These are phyloP conservation scores for Diaporthe destruens DNA, from an alignment of 2,329 filamentous ascomycete species.

Conservation along the genomic window DNA sequence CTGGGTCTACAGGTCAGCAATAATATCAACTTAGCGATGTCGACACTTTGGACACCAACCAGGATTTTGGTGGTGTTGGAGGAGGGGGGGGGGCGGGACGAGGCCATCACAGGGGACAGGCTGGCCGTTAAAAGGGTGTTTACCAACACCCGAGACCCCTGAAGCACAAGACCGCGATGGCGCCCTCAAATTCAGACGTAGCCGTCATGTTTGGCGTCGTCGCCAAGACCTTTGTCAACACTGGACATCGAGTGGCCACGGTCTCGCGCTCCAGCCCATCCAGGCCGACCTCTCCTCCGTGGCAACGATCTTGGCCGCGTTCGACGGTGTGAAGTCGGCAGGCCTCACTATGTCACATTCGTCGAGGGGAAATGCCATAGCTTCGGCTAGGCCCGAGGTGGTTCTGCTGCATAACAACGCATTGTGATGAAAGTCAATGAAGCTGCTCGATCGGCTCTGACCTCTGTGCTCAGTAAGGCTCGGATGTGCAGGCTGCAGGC, in stretches of 20 bases:
- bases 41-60: too few species aligned
- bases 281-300: slow-evolving; percentile 40
- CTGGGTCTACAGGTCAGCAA: too few species aligned
- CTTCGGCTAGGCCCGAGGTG: slow-evolving; percentile 6
- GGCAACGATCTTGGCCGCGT: slow-evolving; percentile 12
- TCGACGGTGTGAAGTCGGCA: slow-evolving; percentile 19
- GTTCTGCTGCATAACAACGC: not conserved
- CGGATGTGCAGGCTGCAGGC: not conserved
- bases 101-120: too few species aligned
- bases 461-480: not conserved
- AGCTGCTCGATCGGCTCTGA: not conserved
- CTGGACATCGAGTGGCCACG: slow-evolving; percentile 40
- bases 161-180: not conserved
- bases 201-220: slow-evolving; percentile 42
- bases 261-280: slow-evolving; percentile 41
- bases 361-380: slow-evolving; percentile 37
- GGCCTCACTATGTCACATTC: slow-evolving; percentile 40
- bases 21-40: too few species aligned
- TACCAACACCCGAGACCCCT: too few species aligned
- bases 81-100: too few species aligned
- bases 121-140: too few species aligned
- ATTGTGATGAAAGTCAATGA: not conserved
- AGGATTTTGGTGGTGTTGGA: too few species aligned
- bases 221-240: slow-evolving; percentile 39
- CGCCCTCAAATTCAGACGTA: slow-evolving; percentile 22